phyloP scores from a whole-genome alignment of 2,329 filamentous ascomycete genomes.

The Colletotrichum gigasporum region DNA sequence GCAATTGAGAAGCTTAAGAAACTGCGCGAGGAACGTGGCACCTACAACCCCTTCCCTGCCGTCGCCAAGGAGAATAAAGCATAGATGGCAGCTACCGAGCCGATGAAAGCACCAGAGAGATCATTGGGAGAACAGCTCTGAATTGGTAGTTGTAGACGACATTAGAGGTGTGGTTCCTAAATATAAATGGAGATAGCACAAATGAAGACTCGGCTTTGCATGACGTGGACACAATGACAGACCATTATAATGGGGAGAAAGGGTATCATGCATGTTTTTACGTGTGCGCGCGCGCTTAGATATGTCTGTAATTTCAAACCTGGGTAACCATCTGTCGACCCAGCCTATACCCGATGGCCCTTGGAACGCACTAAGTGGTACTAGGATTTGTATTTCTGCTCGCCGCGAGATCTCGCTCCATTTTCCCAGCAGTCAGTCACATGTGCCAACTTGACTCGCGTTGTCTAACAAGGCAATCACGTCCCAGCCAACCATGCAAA shows the following conservation, averaged over 20 bases:
- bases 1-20: conserved; percentile 64
- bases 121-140: background rate
- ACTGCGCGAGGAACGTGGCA: conserved; percentile 58
- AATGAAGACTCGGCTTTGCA: background rate
- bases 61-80: conserved; percentile 34
- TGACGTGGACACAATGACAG: background rate
- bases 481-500: no score
- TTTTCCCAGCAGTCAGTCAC: no score
- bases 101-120: no score
- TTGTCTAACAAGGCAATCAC: no score
- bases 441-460: no score
- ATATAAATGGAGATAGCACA: no score
- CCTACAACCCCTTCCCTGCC: conserved; percentile 47
- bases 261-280: conserved; percentile 28
- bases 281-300: background rate
- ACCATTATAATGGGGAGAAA: background rate
- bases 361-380: no score
- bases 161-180: no score
- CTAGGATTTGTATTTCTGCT: no score
- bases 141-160: background rate
- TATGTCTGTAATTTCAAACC: background rate
- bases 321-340: background rate
- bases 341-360: background rate
- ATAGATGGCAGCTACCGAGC: no score
- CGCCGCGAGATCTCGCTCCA: no score